These are phyloP conservation scores for Torulaspora franciscae DNA, from an alignment of 805 yeast species.

Conservation along the genomic window DNA sequence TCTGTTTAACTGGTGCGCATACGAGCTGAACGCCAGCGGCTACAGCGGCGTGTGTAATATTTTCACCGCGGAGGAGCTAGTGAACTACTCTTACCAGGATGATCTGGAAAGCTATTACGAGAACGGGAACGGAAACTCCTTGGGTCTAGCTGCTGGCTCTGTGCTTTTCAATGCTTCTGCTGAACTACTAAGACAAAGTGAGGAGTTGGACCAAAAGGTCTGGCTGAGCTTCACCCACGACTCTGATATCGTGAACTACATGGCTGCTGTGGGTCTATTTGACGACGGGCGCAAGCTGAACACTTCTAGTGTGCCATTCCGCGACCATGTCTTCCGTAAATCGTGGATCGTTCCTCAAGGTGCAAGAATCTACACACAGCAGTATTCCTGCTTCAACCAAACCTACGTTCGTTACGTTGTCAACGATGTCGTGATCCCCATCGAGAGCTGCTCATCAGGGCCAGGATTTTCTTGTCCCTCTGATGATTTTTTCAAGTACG, in stretches of 20 bases:
- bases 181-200: constrained; percentile 45
- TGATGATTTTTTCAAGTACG: constrained; percentile 33
- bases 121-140: constrained; percentile 58
- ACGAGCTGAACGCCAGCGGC: constrained; percentile 67
- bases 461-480: constrained; percentile 50
- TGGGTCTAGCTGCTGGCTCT: constrained; percentile 55
- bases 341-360: constrained; percentile 56
- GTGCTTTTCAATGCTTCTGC: constrained; percentile 51
- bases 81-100: constrained; percentile 53
- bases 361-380: constrained; percentile 48
- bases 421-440: constrained; percentile 53
- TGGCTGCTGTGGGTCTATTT: constrained; percentile 59
- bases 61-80: constrained; percentile 63
- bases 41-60: constrained; percentile 60
- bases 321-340: constrained; percentile 43
- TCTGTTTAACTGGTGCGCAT: constrained; percentile 64
- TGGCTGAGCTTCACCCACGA: constrained; percentile 76
- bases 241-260: constrained; percentile 54
- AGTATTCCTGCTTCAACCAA: constrained; percentile 40
- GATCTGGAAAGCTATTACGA: constrained; percentile 59
- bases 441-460: constrained; percentile 45
- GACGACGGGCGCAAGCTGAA: constrained; percentile 39
- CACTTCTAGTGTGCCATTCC: constrained; percentile 42
- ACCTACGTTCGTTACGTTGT: constrained; percentile 46
- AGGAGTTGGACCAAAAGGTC: constrained; percentile 48